phyloP scores from a whole-genome alignment of 2,329 filamentous ascomycete genomes.

The Chaetoscypha palmicola region DNA sequence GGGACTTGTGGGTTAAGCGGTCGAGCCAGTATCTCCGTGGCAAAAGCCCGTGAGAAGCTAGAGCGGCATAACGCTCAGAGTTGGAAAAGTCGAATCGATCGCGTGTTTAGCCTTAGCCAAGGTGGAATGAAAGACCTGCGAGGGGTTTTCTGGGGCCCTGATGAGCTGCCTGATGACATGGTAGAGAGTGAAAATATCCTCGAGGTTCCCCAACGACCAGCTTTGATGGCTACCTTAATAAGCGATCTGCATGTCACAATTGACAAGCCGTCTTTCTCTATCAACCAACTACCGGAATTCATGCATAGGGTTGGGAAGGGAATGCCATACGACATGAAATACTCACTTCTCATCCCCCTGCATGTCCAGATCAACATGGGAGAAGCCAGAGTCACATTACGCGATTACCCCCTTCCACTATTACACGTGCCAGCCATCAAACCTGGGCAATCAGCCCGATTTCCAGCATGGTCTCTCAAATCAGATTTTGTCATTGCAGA shows the following conservation, averaged over 20 bases:
- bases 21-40: constrained; percentile 62
- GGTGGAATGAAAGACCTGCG: constrained; percentile 73
- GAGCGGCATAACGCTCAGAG: constrained; percentile 78
- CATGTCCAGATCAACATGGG: constrained; percentile 84
- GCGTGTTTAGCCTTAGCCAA: constrained; percentile 61
- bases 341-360: constrained; percentile 84
- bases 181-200: constrained; percentile 81
- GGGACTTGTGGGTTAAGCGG: constrained; percentile 65
- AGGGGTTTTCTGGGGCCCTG: constrained; percentile 71
- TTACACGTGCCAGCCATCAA: constrained; percentile 83
- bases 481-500: constrained; percentile 95
- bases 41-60: constrained; percentile 69
- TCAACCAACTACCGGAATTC: constrained; percentile 75
- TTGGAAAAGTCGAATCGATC: constrained; percentile 88
- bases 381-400: constrained; percentile 75
- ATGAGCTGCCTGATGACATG: constrained; percentile 72
- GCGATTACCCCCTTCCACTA: constrained; percentile 90
- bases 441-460: constrained; percentile 67
- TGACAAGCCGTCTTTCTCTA: constrained; percentile 88
- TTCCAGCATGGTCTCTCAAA: constrained; percentile 75
- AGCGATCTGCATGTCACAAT: constrained; percentile 78
- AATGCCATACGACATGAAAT: constrained; percentile 86
- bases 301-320: constrained; percentile 90
- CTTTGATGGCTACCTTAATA: constrained; percentile 71
- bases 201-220: constrained; percentile 76